Percentiles rank a stretch among this genome's conserved stretches.
Conservation (phyloP, 371 early-diverging fungal species). For the Mortierella sp. region DNA sequence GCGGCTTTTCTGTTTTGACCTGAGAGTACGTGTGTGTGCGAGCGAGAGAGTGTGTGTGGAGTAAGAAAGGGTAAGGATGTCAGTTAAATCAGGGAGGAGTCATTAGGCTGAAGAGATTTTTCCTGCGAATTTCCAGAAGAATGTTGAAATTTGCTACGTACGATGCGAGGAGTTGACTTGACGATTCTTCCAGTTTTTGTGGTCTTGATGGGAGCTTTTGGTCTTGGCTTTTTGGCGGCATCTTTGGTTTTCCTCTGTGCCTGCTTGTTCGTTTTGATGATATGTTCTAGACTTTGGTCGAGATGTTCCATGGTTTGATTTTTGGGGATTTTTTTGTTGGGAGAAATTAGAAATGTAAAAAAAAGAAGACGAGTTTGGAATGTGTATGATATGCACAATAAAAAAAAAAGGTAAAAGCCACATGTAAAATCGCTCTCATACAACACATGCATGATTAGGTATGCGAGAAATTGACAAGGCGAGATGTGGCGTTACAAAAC, state of each 20-base stretch:
- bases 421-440: no score
- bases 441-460: no score
- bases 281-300: conserved; percentile 67
- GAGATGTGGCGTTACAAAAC: no score
- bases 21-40: conserved; percentile 9
- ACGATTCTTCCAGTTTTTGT: conserved; percentile 9
- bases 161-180: background rate
- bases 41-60: conserved; percentile 4
- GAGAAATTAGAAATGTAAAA: no score
- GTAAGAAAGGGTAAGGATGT: conserved; percentile 32
- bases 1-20: background rate
- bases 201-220: background rate
- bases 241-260: conserved; percentile 20
- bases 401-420: no score
- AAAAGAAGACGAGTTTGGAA: no score
- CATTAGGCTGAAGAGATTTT: background rate
- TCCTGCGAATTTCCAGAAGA: no score
- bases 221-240: conserved; percentile 7
- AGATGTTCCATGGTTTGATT: conserved; percentile 25
- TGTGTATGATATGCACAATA: no score
- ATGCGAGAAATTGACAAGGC: no score
- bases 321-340: no score
- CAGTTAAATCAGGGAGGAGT: no score
- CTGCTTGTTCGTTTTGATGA: conserved; percentile 59
- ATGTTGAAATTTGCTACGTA: conserved; percentile 8